Conservation (phyloP, 148 eudicot species). For the Selenicereus undatus region DNA sequence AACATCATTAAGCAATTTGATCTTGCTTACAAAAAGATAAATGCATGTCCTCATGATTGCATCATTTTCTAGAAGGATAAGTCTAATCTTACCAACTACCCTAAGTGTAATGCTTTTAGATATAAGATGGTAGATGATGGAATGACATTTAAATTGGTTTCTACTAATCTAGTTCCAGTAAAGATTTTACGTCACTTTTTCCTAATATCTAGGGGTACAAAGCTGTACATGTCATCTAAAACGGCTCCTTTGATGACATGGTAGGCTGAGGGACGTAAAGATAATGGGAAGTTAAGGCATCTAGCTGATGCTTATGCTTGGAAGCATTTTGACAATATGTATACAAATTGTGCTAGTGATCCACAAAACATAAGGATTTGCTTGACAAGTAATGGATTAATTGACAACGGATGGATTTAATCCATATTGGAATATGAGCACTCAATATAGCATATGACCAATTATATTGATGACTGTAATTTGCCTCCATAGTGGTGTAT, state of each 20-base stretch:
- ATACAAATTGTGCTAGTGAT: neutral
- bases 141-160: neutral
- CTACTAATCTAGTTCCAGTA: neutral
- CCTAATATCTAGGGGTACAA: slow-evolving; percentile 4
- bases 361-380: too few relatives aligned
- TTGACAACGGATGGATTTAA: too few relatives aligned
- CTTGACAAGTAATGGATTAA: too few relatives aligned
- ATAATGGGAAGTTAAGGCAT: slow-evolving; percentile 21
- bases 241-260: slow-evolving; percentile 12
- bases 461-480: too few relatives aligned
- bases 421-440: neutral
- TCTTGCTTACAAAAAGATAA: neutral
- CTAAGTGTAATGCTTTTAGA: neutral
- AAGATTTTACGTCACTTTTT: slow-evolving; percentile 19
- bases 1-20: neutral
- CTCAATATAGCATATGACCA: too few relatives aligned
- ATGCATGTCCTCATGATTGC: neutral
- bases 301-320: slow-evolving; percentile 18
- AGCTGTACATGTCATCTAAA: slow-evolving; percentile 12
- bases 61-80: slow-evolving; percentile 9
- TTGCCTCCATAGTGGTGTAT: too few relatives aligned
- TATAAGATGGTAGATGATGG: neutral
- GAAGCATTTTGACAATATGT: slow-evolving; percentile 12
- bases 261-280: neutral
- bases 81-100: neutral